Evolutionary conservation across 176 grass and related monocot genomes (phyloP), one percentile per base, ranked within the genome.

Genomic region (Aegilops sharonensis): DNA sequence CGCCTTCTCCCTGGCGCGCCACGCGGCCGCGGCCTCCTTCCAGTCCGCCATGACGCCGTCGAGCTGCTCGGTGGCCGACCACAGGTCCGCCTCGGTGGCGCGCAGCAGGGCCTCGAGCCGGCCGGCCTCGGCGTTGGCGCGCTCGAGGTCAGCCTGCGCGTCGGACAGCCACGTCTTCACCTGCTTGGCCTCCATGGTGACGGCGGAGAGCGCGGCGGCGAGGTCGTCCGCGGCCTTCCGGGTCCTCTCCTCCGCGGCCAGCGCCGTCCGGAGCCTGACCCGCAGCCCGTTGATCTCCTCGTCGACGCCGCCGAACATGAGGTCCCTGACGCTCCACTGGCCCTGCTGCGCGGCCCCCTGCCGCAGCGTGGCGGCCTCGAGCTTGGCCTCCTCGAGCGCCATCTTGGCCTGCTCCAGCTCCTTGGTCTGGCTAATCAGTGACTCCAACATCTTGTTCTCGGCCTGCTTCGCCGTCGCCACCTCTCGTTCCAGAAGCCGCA

Each of bases 331-430:
- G 88, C 85, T 86, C 89, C 87, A 89, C 50, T 92, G 86, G 5
- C 18, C 10, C 11, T 25, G 18, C 11, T 25, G 18, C 18, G 65
- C 20, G 18, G 31, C 68, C 23, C 27, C 23, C 27, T 35, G 82
- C 1, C 83, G 80, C 15, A 98, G 76, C 4, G 87, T 30, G 27
- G 79, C 52, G 42, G 85, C 24, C 84, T 94, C 86, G 39, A 94
- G 88, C 80, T 80, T 92, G 42, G 92, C 88, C 89, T 98, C 97
- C 78, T 95, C 94, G 13, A 98, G 87, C 45, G 97, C 90, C 12
- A 95, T 54, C 88, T 99, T 99, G 24, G 92, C 91, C 64, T 96
- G 92, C 88, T 98, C 93, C 59, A 98, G 88, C 62, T 91, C 86
- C 84, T 91, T 95, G 24, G 93, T 92, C 85, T 94, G 93, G 3